Base-by-base conservation (phyloP, 179 eudicot genomes). In the Pouteria campechiana region DNA sequence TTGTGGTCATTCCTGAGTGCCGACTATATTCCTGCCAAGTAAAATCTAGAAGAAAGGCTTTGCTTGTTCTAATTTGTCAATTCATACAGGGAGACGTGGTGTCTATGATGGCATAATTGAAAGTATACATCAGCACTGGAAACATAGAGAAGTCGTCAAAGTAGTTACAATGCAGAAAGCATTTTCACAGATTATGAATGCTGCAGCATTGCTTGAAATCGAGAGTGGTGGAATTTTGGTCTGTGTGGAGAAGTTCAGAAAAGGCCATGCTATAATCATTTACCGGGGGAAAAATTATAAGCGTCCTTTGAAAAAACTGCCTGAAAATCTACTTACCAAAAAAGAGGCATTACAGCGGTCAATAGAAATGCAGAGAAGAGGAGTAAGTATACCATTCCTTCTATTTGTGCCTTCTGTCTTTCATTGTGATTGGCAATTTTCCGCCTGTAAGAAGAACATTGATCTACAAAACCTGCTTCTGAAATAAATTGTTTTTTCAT, bases 61-160 rank as follows among this genome's bases (percentile, higher is more conserved):
- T n/a, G n/a, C n/a, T n/a, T n/a, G n/a, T n/a, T n/a, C n/a, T n/a
- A n/a, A n/a, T n/a, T n/a, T n/a, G n/a, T n/a, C n/a, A n/a, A n/a
- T n/a, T n/a, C n/a, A 27, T 61, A 42, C 64, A 92, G 99, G 99
- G 51, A 78, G 99, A 46, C 75, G 99, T 22, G 96, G 99, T 17
- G 65, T 92, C 6, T 92, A 73, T 70, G 87, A 68, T 60, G 99
- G 99, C 60, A 93, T 92, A 32, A 65, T 92, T 43, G 96, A 83
- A 75, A 92, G 96, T 32, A 30, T 92, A 54, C 83, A 78, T 55
- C 99, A 92, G 74, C 99, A 92, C 17, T 92, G 99, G 99, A 92
- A 92, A 62, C 93, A 92, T 75, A 65, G 83, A 49, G 99, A 92
- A 66, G 33, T 87, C n/a, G 89, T 57, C 11, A 92, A 92, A 61